Conservation (phyloP, 768 basidiomycete species). For the Strobilomyces dryophilus region DNA sequence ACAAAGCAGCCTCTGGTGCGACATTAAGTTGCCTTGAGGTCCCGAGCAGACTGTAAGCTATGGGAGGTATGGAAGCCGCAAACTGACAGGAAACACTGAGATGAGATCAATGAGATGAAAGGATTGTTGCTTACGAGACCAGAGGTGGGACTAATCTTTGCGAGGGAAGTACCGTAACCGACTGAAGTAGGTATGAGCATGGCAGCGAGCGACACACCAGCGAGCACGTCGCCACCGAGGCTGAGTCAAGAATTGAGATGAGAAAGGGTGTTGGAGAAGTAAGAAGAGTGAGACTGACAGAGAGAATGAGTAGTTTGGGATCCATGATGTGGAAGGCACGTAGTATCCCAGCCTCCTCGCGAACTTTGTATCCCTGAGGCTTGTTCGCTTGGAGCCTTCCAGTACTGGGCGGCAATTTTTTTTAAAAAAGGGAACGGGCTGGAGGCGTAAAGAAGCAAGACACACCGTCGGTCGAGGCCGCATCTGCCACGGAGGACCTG, state of each 20-base stretch:
- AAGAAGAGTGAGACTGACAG: slow-evolving; percentile 42
- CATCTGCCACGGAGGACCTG: slow-evolving; percentile 12
- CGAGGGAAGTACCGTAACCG: slow-evolving; percentile 86
- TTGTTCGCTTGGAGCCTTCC: slow-evolving; percentile 13
- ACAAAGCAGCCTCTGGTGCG: slow-evolving; percentile 86
- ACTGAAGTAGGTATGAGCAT: slow-evolving; percentile 87
- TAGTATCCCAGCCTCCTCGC: slow-evolving; percentile 65
- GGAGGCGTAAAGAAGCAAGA: neutral
- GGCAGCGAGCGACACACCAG: slow-evolving; percentile 80
- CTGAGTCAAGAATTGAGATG: slow-evolving; percentile 27
- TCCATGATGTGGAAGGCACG: slow-evolving; percentile 73
- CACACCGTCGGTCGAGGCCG: slow-evolving; percentile 19
- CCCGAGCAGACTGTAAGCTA: slow-evolving; percentile 89
- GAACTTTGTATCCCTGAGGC: slow-evolving; percentile 29
- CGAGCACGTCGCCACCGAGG: slow-evolving; percentile 69
- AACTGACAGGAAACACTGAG: slow-evolving; percentile 43
- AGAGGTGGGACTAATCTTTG: slow-evolving; percentile 78
- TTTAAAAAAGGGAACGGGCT: neutral
- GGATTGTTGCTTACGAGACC: slow-evolving; percentile 59
- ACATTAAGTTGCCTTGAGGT: slow-evolving; percentile 79
- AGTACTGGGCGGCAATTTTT: neutral
- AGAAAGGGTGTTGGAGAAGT: neutral
- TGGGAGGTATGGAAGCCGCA: slow-evolving; percentile 82
- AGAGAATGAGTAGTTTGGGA: slow-evolving; percentile 68
- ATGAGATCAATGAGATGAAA: neutral